phyloP scores from a whole-genome alignment of 306 rosid species.

The Quercus berberidifolia region DNA sequence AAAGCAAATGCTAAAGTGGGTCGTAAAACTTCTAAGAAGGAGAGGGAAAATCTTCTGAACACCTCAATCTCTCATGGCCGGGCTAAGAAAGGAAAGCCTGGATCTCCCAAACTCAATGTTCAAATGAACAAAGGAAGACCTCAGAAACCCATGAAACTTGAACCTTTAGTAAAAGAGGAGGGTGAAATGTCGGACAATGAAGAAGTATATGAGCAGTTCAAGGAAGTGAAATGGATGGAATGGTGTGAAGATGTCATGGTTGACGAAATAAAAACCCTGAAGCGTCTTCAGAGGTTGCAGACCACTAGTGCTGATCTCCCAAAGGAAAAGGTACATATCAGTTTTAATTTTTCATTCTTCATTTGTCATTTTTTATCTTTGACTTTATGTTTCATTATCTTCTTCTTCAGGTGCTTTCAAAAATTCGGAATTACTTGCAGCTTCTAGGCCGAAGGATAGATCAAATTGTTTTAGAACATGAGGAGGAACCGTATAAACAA shows the following conservation, averaged over 20 bases:
- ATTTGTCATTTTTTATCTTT: background rate
- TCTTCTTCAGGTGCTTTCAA: conserved; percentile 70
- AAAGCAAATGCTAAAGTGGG: conserved; percentile 58
- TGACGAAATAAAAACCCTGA: conserved; percentile 76
- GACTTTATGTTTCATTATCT: background rate
- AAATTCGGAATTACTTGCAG: conserved; percentile 86
- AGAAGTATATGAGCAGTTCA: conserved; percentile 95
- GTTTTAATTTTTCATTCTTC: background rate
- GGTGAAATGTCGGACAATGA: conserved; percentile 99
- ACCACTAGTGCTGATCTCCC: conserved; percentile 92
- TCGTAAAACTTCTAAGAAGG: conserved; percentile 80
- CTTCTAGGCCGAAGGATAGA: conserved; percentile 96
- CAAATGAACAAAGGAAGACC: conserved; percentile 54
- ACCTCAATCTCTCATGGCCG: conserved; percentile 43
- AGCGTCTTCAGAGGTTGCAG: conserved; percentile 88
- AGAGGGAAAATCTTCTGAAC: conserved; percentile 50
- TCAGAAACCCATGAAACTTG: conserved; percentile 64
- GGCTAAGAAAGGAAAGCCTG: conserved; percentile 61
- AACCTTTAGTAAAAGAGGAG: conserved; percentile 88
- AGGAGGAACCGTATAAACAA: conserved; percentile 79
- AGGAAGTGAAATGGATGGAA: conserved; percentile 99
- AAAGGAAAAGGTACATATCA: conserved; percentile 65
- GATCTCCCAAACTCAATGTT: conserved; percentile 47
- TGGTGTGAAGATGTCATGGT: conserved; percentile 98
- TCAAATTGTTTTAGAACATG: conserved; percentile 75